Evolutionary conservation across 2,329 filamentous ascomycete genomes (phyloP).

Genomic region (Aspergillus luchuensis): DNA sequence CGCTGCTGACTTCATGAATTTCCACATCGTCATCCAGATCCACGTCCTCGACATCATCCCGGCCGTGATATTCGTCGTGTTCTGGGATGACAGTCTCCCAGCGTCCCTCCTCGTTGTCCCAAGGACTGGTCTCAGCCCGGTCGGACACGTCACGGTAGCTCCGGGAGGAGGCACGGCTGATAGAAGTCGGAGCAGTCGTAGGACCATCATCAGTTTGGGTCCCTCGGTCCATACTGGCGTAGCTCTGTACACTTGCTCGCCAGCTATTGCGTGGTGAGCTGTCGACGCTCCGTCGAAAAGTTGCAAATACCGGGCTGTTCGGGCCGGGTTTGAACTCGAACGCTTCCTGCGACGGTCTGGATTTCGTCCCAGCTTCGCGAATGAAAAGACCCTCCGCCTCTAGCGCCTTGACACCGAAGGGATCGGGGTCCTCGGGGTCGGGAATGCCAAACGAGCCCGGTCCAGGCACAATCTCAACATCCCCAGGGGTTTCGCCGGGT

Average conservation of each 20-base stretch:
- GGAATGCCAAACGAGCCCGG: slow-evolving; percentile 71
- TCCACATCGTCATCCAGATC: slow-evolving; percentile 32
- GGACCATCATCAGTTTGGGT: slow-evolving; percentile 66
- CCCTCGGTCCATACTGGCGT: slow-evolving; percentile 61
- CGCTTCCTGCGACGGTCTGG: slow-evolving; percentile 72
- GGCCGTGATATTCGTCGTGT: slow-evolving; percentile 18
- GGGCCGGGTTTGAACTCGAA: slow-evolving; percentile 81
- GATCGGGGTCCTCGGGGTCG: slow-evolving; percentile 79
- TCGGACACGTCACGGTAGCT: slow-evolving; percentile 32
- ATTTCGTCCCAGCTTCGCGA: slow-evolving; percentile 78
- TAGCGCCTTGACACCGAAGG: slow-evolving; percentile 86
- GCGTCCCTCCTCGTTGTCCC: slow-evolving; percentile 28
- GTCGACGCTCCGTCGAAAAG: slow-evolving; percentile 69
- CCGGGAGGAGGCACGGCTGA: slow-evolving; percentile 37
- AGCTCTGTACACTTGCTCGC: slow-evolving; percentile 68
- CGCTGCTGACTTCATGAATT: slow-evolving; percentile 52
- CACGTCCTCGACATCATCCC: slow-evolving; percentile 9
- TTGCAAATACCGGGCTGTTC: slow-evolving; percentile 67
- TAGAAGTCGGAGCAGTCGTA: slow-evolving; percentile 33
- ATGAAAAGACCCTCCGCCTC: slow-evolving; percentile 83
- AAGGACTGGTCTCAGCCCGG: slow-evolving; percentile 20
- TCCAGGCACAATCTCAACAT: slow-evolving; percentile 59
- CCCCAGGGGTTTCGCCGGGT: slow-evolving; percentile 72
- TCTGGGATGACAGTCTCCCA: slow-evolving; percentile 32
- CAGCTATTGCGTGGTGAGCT: slow-evolving; percentile 65